Evolutionary conservation across 2,329 filamentous ascomycete species (phyloP).

Genomic region (Fusarium compactum): DNA sequence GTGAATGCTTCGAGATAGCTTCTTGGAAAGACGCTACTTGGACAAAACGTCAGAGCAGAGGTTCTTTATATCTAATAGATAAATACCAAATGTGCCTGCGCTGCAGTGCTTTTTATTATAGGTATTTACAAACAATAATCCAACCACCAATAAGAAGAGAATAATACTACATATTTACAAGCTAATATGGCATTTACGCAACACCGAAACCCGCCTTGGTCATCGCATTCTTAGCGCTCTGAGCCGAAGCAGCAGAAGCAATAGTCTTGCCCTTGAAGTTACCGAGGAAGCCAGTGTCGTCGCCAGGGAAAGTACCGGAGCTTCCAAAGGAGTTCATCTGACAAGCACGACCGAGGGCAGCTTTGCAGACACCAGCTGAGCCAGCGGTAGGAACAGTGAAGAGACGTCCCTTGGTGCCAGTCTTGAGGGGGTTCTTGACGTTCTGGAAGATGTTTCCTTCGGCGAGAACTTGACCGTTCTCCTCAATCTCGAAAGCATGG

Average conservation of each 20-base stretch:
- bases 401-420: conserved; percentile 48
- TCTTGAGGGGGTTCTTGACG: conserved; percentile 58
- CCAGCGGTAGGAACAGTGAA: conserved; percentile 50
- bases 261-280: conserved; percentile 66
- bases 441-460: conserved; percentile 71
- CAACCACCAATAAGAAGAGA: background rate
- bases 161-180: background rate
- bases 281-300: conserved; percentile 61
- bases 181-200: conserved; percentile 45
- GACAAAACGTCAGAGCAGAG: background rate
- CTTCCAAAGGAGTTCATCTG: conserved; percentile 61
- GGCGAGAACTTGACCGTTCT: conserved; percentile 60
- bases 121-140: background rate
- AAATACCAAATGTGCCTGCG: background rate
- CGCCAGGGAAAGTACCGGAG: conserved; percentile 54
- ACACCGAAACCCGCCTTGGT: conserved; percentile 61
- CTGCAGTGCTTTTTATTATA: background rate
- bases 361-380: conserved; percentile 57
- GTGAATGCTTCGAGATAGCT: background rate
- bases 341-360: conserved; percentile 62
- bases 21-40: background rate
- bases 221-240: conserved; percentile 53
- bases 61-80: background rate
- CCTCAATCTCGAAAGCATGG: conserved; percentile 68
- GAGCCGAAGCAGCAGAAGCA: conserved; percentile 56